Base-by-base conservation (phyloP, 140 eudicot species). In the Bidens hawaiensis region DNA sequence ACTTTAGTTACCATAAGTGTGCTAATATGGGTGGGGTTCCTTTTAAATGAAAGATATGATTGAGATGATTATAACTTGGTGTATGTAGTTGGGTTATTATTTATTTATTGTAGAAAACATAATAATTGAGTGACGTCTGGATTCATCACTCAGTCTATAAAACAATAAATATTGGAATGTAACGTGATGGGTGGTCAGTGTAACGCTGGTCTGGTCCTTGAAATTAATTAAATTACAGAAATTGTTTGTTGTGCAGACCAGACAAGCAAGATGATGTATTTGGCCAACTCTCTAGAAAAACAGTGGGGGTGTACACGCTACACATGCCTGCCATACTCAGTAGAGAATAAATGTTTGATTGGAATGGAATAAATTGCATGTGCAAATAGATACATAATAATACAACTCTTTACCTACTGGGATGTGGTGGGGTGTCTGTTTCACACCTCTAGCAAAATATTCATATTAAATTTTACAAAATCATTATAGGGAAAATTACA, bases 311-410 rank as follows among this genome's bases (percentile, higher is more conserved):
- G 7, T 18, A 47, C 27, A 47, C 6, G n/a, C n/a, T n/a, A 8
- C 54, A 19, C 54, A 47, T 22, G 30, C 24, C 54, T 27, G 45
- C 22, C 50, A 48, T 33, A 31, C n/a, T 54, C n/a, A 5, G 16
- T 7, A 69, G 40, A 58, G 28, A 21, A 69, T n/a, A 45, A 19
- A 47, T 69, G 75, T 69, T 60, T 60, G 60, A 68, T 41, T 54
- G 22, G n/a, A 49, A 11, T 19, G 5, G 17, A 53, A 31, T 64
- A 28, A 14, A 67, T 43, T 45, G 67, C 38, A 59, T 41, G 75
- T 69, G 75, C 67, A 9, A 5, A 46, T 47, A 69, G 49, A 68
- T 68, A 55, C 53, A 23, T 28, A 63, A 22, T 40, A 12, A 31
- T 33, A 64, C 60, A 10, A 30, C 70, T 19, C 31, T 58, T 65